Base-by-base conservation (phyloP, 352 stramenopile species). In the Pythium chondricola region DNA sequence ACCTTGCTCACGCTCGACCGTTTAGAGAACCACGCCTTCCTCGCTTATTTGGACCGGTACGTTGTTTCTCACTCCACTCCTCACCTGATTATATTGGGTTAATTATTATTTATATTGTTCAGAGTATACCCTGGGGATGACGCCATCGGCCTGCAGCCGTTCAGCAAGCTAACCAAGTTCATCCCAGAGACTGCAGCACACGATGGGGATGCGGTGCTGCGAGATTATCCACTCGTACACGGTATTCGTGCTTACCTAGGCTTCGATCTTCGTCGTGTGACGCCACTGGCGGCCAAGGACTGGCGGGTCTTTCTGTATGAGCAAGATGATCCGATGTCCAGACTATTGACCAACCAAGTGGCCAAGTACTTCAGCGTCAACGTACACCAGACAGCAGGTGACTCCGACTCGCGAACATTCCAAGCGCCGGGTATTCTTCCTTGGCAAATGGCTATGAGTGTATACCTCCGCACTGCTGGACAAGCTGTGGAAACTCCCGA, bases 1-100 rank as follows among this genome's bases (percentile, higher is more conserved):
- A 85, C 53, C 37, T 50, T 90, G 16, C 71, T 73, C 6, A 42
- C 75, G 38, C 58, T 90, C n/a, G 63, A 90, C 24, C 75, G 75
- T 1, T 24, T 42, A 7, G 67, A 85, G 20, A 57, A 71, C 33
- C 40, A 56, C 29, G 44, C 40, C 8, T 82, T 90, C 46, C 31
- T 88, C 8, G 35, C 48, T 4, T 79, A 81, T 33, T 59, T 90
- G 13, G 62, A 86, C 26, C 44, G 49, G 50, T 64, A 58, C 25
- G 32, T 30, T 32, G 22, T 39, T 10, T 45, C 7, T 37, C 8
- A 26, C 17, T 18, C 7, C 5, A 14, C 4, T 64, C 10, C 35
- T 18, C 16, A 24, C 22, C 22, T 48, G 20, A 43, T 6, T 47
- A 7, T 41, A 22, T 21, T 31, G 18, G 27, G 24, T 31, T 52